Conservation (phyloP, 345 rosid genomes). For the Cardiospermum halicacabum region DNA sequence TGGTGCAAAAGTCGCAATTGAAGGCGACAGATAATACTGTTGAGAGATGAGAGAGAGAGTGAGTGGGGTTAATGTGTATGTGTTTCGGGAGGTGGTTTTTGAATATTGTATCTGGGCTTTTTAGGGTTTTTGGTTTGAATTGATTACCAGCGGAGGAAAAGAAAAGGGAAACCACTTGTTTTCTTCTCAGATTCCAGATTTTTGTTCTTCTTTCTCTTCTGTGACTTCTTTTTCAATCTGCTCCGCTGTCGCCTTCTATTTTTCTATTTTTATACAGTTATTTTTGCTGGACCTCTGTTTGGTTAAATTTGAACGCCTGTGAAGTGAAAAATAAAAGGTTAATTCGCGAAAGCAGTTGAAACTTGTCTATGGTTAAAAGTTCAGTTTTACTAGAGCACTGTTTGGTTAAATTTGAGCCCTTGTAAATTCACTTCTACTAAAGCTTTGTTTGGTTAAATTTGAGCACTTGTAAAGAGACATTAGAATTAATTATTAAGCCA, state of each 20-base stretch:
- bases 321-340: no score
- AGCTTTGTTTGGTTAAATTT: no score
- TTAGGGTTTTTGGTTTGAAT: constrained; percentile 9
- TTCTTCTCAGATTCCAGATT: constrained; percentile 11
- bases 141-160: not conserved
- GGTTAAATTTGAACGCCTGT: no score
- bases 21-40: constrained; percentile 92
- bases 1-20: constrained; percentile 75
- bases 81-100: constrained; percentile 10
- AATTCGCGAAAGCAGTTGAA: no score
- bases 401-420: no score
- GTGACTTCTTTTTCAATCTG: not conserved
- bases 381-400: no score
- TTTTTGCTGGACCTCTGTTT: not conserved
- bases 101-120: constrained; percentile 20
- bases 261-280: not conserved
- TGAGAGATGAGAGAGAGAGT: constrained; percentile 27
- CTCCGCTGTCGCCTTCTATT: not conserved
- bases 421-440: no score
- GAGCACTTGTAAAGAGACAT: no score
- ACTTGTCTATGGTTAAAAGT: no score
- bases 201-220: not conserved
- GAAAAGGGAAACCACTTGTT: constrained; percentile 4
- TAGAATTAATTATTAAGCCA: no score
- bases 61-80: constrained; percentile 50